Conservation (phyloP, 805 yeast genomes). For the Myxozyma lipomycoides region DNA sequence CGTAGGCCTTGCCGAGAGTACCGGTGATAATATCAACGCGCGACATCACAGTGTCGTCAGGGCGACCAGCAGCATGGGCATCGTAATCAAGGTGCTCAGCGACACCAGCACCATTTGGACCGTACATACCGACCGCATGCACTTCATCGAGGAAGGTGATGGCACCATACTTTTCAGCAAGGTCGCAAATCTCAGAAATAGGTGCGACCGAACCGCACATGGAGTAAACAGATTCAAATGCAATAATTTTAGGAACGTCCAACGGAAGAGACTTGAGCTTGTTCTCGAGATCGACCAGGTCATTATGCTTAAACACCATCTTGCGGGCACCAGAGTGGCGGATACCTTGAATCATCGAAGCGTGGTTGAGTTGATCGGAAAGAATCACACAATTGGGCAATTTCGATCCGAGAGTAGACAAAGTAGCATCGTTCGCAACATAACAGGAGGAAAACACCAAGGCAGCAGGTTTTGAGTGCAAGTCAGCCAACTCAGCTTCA, state of each 20-base stretch:
- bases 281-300: constrained; percentile 75
- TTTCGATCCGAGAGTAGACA: constrained; percentile 85
- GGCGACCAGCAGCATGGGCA: constrained; percentile 56
- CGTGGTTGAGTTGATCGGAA: constrained; percentile 91
- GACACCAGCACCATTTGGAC: constrained; percentile 99
- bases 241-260: constrained; percentile 89
- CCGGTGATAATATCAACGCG: constrained; percentile 96
- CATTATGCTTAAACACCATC: constrained; percentile 88
- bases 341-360: constrained; percentile 96
- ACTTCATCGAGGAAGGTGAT: constrained; percentile 96
- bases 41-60: constrained; percentile 66
- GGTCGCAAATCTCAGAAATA: constrained; percentile 83
- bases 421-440: constrained; percentile 94
- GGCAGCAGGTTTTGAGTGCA: constrained; percentile 93
- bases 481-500: constrained; percentile 81
- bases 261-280: constrained; percentile 75
- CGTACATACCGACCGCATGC: constrained; percentile 98
- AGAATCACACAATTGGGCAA: constrained; percentile 86
- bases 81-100: constrained; percentile 94
- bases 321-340: constrained; percentile 83
- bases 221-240: constrained; percentile 94
- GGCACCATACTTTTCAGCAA: constrained; percentile 97
- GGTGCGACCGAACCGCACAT: constrained; percentile 99
- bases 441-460: constrained; percentile 92
- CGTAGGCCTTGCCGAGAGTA: constrained; percentile 94